Conservation (phyloP, 495 filamentous ascomycete species). For the Penicillium cataractarum region DNA sequence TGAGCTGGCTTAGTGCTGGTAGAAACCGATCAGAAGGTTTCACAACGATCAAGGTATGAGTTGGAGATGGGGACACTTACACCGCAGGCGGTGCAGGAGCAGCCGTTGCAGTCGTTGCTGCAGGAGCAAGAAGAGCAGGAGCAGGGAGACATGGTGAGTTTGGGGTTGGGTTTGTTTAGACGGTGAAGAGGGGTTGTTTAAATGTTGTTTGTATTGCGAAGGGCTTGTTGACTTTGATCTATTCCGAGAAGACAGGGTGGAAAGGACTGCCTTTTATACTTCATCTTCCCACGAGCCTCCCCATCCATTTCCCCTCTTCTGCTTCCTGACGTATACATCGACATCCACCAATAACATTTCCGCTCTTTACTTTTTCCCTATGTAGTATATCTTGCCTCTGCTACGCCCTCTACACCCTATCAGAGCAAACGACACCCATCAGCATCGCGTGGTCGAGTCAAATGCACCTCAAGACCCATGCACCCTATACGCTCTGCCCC, state of each 20-base stretch:
- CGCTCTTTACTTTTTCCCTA: not conserved
- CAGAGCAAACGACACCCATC: conserved; percentile 11
- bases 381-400: not conserved
- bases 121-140: conserved; percentile 51
- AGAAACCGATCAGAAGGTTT: conserved; percentile 23
- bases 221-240: conserved; percentile 19
- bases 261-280: no score
- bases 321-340: not conserved
- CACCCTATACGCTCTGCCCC: conserved; percentile 11
- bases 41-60: not conserved
- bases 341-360: not conserved
- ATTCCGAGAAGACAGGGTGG: conserved; percentile 18
- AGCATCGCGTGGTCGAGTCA: conserved; percentile 35
- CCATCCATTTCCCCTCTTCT: not conserved
- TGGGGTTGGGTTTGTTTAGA: conserved; percentile 18
- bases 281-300: not conserved
- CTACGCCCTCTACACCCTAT: conserved; percentile 2
- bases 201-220: not conserved
- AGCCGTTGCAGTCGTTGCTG: conserved; percentile 46
- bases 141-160: conserved; percentile 48
- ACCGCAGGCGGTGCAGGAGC: conserved; percentile 45
- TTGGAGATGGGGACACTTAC: conserved; percentile 26
- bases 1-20: conserved; percentile 34
- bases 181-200: no score
- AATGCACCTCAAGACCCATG: conserved; percentile 16